Evolutionary conservation across 768 basidiomycete species (phyloP), one percentile per base, ranked within the genome.

Genomic region (Porpolomopsis calyptriformis): DNA sequence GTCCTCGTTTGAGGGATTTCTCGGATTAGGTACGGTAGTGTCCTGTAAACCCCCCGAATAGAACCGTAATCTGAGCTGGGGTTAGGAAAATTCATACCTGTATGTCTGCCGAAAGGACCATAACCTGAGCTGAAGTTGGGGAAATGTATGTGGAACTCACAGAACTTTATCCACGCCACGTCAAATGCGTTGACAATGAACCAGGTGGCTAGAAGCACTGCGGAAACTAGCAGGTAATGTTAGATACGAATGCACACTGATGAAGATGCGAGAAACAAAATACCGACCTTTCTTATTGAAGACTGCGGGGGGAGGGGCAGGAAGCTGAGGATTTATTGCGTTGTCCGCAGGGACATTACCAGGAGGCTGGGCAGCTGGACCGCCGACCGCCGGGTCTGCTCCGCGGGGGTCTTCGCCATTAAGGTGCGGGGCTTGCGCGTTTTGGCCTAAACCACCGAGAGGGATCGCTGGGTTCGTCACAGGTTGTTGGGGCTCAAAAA

Each of bases 381-480:
- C n/a, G n/a, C n/a, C n/a, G n/a, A n/a, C n/a, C n/a, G n/a, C n/a
- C n/a, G n/a, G n/a, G n/a, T n/a, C n/a, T n/a, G n/a, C n/a, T n/a
- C n/a, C n/a, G n/a, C n/a, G n/a, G n/a, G n/a, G 14, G 29, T 31
- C 14, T 7, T 14, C 29, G 7, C 29, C 7, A 31, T 14, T 31
- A 7, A 7, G 29, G 29, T 31, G 29, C 14, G n/a, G 29, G 7
- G 14, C 29, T n/a, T n/a, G n/a, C 29, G 29, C 14, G 7, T 14
- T 31, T 14, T 7, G 29, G 14, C 7, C 14, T 14, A 7, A 31
- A 31, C 14, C 29, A 7, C 14, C 7, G 29, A 7, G 2, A 31
- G 40, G 2, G 40, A 18, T 31, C 41, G 33, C 27, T 40, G 41
- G 26, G 41, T 48, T 3, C 46, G 40, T 5, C 42, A 38, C 4